A percentile compares a stretch with the other conserved stretches of the same genome.
These are phyloP conservation scores for Cyclotella kingstonii DNA, from an alignment of 108 stramenopile genomes.

Conservation along the genomic window DNA sequence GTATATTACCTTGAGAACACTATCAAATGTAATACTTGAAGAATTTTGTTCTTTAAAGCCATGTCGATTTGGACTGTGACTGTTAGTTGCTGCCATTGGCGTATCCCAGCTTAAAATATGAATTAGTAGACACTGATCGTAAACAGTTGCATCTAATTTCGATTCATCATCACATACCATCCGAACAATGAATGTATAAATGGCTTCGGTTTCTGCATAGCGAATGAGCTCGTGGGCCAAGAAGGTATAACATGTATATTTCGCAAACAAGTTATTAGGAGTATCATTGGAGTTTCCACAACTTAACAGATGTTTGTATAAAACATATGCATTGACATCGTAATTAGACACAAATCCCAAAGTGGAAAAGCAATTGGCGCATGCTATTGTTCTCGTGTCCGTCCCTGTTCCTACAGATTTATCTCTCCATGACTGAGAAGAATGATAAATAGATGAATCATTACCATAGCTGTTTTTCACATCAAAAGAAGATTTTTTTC, in stretches of 20 bases:
- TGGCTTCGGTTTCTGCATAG: slow-evolving; percentile 77
- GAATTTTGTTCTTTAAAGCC: slow-evolving; percentile 1
- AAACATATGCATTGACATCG: slow-evolving; percentile 54
- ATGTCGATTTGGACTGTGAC: no score
- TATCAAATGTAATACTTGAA: slow-evolving; percentile 14
- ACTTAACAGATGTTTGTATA: slow-evolving; percentile 70
- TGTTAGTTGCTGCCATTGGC: slow-evolving; percentile 33
- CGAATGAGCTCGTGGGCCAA: slow-evolving; percentile 76
- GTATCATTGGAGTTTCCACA: slow-evolving; percentile 16
- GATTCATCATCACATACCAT: slow-evolving; percentile 10
- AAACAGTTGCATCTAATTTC: slow-evolving; percentile 3
- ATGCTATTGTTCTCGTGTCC: slow-evolving; percentile 15
- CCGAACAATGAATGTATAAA: slow-evolving; percentile 70
- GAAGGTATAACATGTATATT: slow-evolving; percentile 58
- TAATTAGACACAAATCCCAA: slow-evolving; percentile 69
- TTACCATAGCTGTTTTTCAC: neutral
- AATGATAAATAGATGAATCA: neutral
- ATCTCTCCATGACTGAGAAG: slow-evolving; percentile 38
- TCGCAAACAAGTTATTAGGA: slow-evolving; percentile 5
- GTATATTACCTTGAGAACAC: slow-evolving; percentile 53
- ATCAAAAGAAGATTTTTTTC: slow-evolving; percentile 31
- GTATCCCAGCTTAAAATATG: slow-evolving; percentile 76
- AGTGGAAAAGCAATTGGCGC: slow-evolving; percentile 53
- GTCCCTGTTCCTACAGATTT: slow-evolving; percentile 13
- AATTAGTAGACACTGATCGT: slow-evolving; percentile 52